These are phyloP conservation scores for Vigna hirtella DNA, from an alignment of 306 rosid genomes.

Conservation along the genomic window DNA sequence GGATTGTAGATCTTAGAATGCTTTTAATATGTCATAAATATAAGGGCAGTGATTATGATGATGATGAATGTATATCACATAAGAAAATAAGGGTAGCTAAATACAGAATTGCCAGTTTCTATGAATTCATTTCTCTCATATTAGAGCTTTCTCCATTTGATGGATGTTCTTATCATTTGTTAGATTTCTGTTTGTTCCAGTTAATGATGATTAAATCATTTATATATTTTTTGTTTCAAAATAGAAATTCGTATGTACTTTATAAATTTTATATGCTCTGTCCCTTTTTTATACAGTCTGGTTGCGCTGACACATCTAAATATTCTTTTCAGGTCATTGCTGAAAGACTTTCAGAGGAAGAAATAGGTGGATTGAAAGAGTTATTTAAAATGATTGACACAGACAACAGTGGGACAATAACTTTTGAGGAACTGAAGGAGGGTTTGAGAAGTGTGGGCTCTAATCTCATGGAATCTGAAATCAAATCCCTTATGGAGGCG, in stretches of 20 bases:
- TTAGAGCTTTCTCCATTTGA: background rate
- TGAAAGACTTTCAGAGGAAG: slow-evolving; percentile 93
- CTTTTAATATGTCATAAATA: background rate
- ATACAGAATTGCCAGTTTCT: background rate
- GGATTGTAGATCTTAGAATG: slow-evolving; percentile 8
- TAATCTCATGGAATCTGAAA: slow-evolving; percentile 85
- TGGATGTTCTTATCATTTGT: slow-evolving; percentile 11
- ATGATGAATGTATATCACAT: slow-evolving; percentile 14
- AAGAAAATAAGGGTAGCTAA: background rate
- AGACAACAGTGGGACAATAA: slow-evolving; percentile 82
- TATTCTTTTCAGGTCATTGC: slow-evolving; percentile 74
- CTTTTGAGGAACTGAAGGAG: slow-evolving; percentile 86
- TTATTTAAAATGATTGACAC: slow-evolving; percentile 88
- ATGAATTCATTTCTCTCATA: slow-evolving; percentile 4
- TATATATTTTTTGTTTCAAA: background rate
- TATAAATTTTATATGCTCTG: slow-evolving; percentile 13
- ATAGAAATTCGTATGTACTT: background rate
- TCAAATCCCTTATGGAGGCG: slow-evolving; percentile 87
- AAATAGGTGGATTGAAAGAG: slow-evolving; percentile 91
- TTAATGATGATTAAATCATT: slow-evolving; percentile 15
- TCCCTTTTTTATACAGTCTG: slow-evolving; percentile 13
- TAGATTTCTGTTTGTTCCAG: slow-evolving; percentile 2
- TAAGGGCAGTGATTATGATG: background rate
- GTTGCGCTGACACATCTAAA: background rate
- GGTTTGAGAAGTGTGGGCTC: slow-evolving; percentile 85